Percentiles rank a stretch among this genome's conserved stretches.
phyloP scores from a whole-genome alignment of 345 rosid species.

The Brassica nigra region DNA sequence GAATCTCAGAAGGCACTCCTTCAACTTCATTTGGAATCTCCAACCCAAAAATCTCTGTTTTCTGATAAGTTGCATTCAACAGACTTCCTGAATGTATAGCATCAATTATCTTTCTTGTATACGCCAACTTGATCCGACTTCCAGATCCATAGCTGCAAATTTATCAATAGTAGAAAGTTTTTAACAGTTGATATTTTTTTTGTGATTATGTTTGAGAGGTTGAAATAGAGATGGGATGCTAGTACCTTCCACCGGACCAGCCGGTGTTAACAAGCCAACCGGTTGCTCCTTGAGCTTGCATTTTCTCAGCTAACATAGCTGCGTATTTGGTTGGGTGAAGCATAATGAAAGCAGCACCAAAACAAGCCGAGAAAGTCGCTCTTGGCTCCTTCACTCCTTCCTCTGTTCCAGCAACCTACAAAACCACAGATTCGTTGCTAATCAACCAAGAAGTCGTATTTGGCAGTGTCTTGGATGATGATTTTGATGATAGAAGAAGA shows the following conservation, averaged over 20 bases:
- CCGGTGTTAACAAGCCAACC: constrained; percentile 99
- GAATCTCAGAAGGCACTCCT: constrained; percentile 88
- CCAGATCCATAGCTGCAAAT: constrained; percentile 77
- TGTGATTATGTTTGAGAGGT: not conserved
- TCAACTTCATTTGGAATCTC: constrained; percentile 75
- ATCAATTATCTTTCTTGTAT: constrained; percentile 87
- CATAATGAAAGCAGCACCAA: constrained; percentile 98
- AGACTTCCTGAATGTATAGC: constrained; percentile 89
- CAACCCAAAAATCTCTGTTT: constrained; percentile 77
- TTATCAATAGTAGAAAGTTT: not conserved
- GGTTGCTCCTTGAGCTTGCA: constrained; percentile 93
- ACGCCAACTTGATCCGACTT: constrained; percentile 75
- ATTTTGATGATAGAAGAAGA: not conserved
- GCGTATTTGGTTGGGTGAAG: constrained; percentile 97
- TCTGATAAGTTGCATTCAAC: constrained; percentile 62
- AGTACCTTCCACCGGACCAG: constrained; percentile 98
- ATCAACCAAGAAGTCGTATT: not conserved
- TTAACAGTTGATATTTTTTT: not conserved
- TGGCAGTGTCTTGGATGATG: not conserved
- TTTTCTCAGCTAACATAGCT: constrained; percentile 94
- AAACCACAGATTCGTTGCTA: not conserved
- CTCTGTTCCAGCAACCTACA: constrained; percentile 92
- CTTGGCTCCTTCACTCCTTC: constrained; percentile 93
- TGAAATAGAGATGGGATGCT: not conserved
- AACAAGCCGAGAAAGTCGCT: constrained; percentile 98